Evolutionary conservation across 306 rosid species (phyloP).

Genomic region (Prosopis cineraria): DNA sequence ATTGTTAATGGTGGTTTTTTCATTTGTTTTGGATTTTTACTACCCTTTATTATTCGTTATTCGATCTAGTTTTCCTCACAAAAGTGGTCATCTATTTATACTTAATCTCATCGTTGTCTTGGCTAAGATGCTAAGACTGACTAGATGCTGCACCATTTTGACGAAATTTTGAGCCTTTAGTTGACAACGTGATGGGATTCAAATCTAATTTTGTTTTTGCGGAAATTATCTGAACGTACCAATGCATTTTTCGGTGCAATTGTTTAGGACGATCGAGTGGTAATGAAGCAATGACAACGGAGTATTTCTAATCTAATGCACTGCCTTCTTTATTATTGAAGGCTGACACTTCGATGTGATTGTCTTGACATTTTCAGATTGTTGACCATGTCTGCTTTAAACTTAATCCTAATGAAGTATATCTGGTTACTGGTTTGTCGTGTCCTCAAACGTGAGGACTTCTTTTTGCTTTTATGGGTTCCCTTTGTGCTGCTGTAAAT

Average conservation of each 20-base stretch:
- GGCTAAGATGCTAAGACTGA: background rate
- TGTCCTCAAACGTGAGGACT: background rate
- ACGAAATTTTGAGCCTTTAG: background rate
- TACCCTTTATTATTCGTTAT: background rate
- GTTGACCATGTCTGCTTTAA: background rate
- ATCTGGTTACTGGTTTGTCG: background rate
- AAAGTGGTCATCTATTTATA: background rate
- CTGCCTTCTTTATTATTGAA: background rate
- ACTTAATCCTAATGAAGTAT: background rate
- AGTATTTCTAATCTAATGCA: background rate
- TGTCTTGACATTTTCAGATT: background rate
- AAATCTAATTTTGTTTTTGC: background rate
- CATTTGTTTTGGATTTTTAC: background rate
- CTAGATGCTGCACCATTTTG: constrained; percentile 12
- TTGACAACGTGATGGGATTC: background rate
- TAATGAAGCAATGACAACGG: background rate
- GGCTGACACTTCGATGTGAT: background rate
- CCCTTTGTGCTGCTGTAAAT: background rate
- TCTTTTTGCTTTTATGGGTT: background rate
- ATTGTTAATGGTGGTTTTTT: background rate
- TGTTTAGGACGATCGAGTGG: background rate
- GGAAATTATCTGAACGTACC: background rate
- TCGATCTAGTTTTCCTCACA: background rate
- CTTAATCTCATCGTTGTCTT: background rate
- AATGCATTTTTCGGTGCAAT: background rate